phyloP scores from a whole-genome alignment of 2,329 filamentous ascomycete species.

The Alternaria incomplexa region DNA sequence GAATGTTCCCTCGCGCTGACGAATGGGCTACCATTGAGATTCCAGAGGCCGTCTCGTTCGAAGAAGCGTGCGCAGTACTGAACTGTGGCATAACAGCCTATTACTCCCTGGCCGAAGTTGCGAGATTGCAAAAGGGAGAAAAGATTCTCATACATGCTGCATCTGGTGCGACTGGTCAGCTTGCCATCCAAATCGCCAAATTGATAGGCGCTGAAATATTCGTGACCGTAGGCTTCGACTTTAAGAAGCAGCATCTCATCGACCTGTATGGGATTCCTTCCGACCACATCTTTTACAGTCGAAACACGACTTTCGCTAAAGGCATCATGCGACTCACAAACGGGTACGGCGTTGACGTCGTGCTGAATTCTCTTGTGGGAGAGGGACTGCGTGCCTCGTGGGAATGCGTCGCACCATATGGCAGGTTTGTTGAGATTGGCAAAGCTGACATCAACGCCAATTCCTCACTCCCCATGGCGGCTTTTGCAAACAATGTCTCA shows the following conservation, averaged over 20 bases:
- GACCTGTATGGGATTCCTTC: slow-evolving; percentile 25
- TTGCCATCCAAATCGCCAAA: slow-evolving; percentile 29
- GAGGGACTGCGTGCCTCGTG: slow-evolving; percentile 38
- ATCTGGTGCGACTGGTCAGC: slow-evolving; percentile 26
- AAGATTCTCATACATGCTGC: slow-evolving; percentile 32
- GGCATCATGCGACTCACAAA: slow-evolving; percentile 7
- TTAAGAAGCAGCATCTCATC: slow-evolving; percentile 26
- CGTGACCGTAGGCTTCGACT: slow-evolving; percentile 23
- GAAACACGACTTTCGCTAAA: slow-evolving; percentile 11
- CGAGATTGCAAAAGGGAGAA: slow-evolving; percentile 30
- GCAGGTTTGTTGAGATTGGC: slow-evolving; percentile 27
- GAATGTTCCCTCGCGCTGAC: not conserved
- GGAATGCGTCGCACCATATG: slow-evolving; percentile 48
- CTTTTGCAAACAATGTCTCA: not conserved
- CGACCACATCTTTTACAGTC: slow-evolving; percentile 42
- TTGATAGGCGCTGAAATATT: slow-evolving; percentile 30
- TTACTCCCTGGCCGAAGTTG: slow-evolving; percentile 28
- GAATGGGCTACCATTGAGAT: not conserved
- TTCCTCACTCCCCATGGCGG: slow-evolving; percentile 15
- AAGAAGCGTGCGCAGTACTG: slow-evolving; percentile 12
- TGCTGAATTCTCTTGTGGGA: slow-evolving; percentile 39
- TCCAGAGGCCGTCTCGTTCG: slow-evolving; percentile 18
- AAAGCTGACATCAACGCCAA: slow-evolving; percentile 11
- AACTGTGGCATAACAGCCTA: not conserved
- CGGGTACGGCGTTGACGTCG: slow-evolving; percentile 42